Conservation (phyloP, 305 asterid species). For the Withania somnifera region DNA sequence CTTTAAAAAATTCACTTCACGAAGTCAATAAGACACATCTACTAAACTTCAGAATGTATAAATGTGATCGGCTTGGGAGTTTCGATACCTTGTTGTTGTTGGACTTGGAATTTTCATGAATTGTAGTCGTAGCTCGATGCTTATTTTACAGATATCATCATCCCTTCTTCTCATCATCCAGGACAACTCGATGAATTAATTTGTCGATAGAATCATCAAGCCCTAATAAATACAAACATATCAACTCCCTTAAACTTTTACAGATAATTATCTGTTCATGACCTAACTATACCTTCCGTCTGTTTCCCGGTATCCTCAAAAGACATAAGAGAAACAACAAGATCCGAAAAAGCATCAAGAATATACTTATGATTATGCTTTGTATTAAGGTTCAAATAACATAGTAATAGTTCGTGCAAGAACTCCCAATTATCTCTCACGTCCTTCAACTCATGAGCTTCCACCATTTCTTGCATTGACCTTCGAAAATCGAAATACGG, state of each 20-base stretch:
- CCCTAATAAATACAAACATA: background rate
- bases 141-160: background rate
- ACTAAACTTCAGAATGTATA: background rate
- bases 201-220: background rate
- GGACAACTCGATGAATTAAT: background rate
- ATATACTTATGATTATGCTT: slow-evolving; percentile 56
- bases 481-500: slow-evolving; percentile 50
- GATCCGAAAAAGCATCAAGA: slow-evolving; percentile 56
- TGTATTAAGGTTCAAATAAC: slow-evolving; percentile 56
- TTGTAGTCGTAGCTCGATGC: background rate
- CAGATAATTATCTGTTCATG: background rate
- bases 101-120: background rate
- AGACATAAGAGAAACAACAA: slow-evolving; percentile 37
- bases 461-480: slow-evolving; percentile 81
- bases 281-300: background rate
- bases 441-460: slow-evolving; percentile 28
- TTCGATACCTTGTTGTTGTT: background rate
- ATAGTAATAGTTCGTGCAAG: slow-evolving; percentile 52
- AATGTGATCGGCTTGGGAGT: too few species aligned
- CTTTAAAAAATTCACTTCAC: background rate
- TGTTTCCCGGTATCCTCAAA: background rate
- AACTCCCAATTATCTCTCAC: slow-evolving; percentile 39
- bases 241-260: background rate
- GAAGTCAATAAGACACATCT: too few species aligned
- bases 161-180: background rate